A percentile compares a stretch with the other conserved stretches of the same genome.
phyloP scores from a whole-genome alignment of 139 green algal species.

The Tetraselmis chui region DNA sequence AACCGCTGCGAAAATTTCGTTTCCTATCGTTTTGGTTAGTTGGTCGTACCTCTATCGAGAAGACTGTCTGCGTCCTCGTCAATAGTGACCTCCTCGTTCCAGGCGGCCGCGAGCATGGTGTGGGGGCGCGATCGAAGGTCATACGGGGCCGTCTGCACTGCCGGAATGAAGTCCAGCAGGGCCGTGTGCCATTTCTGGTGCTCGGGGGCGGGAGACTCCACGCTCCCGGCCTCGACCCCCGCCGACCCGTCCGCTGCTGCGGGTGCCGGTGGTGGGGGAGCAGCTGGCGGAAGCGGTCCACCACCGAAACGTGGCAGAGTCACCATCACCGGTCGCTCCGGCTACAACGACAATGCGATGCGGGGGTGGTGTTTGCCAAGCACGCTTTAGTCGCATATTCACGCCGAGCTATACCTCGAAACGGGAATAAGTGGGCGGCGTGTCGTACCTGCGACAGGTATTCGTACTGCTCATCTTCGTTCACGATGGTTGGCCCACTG shows the following conservation, averaged over 20 bases:
- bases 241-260: background rate
- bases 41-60: background rate
- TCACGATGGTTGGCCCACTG: background rate
- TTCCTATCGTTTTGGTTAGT: too few relatives aligned
- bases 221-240: background rate
- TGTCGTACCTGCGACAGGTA: background rate
- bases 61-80: background rate
- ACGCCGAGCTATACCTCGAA: too few relatives aligned
- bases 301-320: background rate
- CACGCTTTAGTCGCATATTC: too few relatives aligned
- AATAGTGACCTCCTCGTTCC: background rate
- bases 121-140: background rate
- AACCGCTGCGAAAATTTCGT: too few relatives aligned
- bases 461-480: background rate
- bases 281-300: background rate
- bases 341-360: too few relatives aligned
- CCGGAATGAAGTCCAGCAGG: background rate
- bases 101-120: background rate
- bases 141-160: background rate
- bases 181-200: background rate
- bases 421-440: too few relatives aligned
- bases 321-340: background rate
- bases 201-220: background rate
- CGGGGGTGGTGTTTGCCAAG: too few relatives aligned
- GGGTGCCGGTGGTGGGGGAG: too few relatives aligned